These are phyloP conservation scores for Tricholomella constricta DNA, from an alignment of 768 basidiomycete genomes.

Conservation along the genomic window DNA sequence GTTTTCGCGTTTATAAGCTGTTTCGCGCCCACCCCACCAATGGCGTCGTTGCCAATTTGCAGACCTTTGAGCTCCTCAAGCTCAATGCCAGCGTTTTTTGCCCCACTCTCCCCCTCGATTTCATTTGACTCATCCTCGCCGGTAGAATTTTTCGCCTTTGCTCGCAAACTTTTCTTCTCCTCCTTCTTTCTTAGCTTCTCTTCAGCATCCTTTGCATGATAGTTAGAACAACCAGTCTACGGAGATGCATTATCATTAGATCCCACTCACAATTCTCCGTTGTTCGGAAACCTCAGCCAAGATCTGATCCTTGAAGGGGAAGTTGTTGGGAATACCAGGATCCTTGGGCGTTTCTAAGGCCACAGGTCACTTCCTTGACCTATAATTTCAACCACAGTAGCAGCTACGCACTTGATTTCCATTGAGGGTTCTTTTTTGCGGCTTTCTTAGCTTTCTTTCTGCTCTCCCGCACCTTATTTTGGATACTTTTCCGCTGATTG, in stretches of 20 bases:
- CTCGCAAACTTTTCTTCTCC: conserved; percentile 51
- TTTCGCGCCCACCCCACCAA: conserved; percentile 48
- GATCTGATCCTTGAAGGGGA: conserved; percentile 94
- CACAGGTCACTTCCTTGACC: neutral
- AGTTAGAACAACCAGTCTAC: conserved; percentile 1
- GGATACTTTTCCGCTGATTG: conserved; percentile 70
- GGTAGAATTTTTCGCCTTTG: conserved; percentile 16
- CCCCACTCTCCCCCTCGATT: conserved; percentile 20
- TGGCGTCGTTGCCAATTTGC: conserved; percentile 51
- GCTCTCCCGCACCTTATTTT: conserved; percentile 75
- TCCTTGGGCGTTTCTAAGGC: conserved; percentile 77
- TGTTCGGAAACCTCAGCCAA: conserved; percentile 87
- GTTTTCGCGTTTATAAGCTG: conserved; percentile 35
- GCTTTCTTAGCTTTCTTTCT: conserved; percentile 74
- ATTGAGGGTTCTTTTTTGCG: conserved; percentile 77
- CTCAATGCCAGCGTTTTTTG: conserved; percentile 30
- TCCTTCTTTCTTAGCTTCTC: conserved; percentile 71
- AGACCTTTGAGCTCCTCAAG: conserved; percentile 35
- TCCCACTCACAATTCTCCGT: conserved; percentile 61
- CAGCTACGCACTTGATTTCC: conserved; percentile 79
- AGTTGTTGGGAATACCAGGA: conserved; percentile 90
- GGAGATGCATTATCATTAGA: neutral
- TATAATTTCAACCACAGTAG: neutral
- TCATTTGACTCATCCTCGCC: conserved; percentile 7
- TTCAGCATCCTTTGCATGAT: conserved; percentile 60